Evolutionary conservation across 805 yeast species (phyloP), one percentile per base, ranked within the genome.

Genomic region (Ogataea sp.): DNA sequence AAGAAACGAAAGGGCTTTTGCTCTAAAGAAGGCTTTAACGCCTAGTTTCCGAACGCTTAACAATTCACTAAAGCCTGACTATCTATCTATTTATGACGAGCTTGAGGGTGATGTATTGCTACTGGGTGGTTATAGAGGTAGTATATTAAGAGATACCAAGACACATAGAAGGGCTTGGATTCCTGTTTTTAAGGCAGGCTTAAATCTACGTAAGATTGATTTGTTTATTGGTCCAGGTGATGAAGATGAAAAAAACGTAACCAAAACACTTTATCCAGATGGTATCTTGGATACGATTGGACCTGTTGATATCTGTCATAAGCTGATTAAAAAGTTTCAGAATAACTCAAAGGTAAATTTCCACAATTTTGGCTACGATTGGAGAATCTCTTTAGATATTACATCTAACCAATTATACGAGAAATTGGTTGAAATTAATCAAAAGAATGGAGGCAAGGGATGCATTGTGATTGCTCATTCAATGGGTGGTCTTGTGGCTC

Each of bases 401-500:
- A 62, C 70, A 16, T 64, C 83, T 11, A 54, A 61, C 6, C 68
- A 77, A 44, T 62, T 89, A n/a, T 61, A 59, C 26, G 58, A 67
- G n/a, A 68, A 67, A 36, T 56, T 85, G 14, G 45, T 50, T 16
- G 52, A 65, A 6, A 61, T 86, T 21, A 67, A 72, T 34, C 55
- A 65, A 10, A 51, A 59, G 20, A 50, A 52, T 30, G 73, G 72
- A 0, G 76, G 75, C 15, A 71, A 72, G 43, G 87, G 84, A 11
- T 71, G 80, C 0, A 61, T 81, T 20, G 76, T 89, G 1, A 75
- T 89, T 38, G 93, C 93, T 0, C 97, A 89, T 57, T 87, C 96
- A 0, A 88, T 89, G 96, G 97, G 97, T 39, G 97, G 97, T 0
- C 55, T 89, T 26, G 71, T 89, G 6, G 78, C 95, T 0, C 96